Percentiles rank a stretch among this genome's conserved stretches.
Conservation (phyloP, 2,329 filamentous ascomycete genomes). For the Aureobasidium sp. region DNA sequence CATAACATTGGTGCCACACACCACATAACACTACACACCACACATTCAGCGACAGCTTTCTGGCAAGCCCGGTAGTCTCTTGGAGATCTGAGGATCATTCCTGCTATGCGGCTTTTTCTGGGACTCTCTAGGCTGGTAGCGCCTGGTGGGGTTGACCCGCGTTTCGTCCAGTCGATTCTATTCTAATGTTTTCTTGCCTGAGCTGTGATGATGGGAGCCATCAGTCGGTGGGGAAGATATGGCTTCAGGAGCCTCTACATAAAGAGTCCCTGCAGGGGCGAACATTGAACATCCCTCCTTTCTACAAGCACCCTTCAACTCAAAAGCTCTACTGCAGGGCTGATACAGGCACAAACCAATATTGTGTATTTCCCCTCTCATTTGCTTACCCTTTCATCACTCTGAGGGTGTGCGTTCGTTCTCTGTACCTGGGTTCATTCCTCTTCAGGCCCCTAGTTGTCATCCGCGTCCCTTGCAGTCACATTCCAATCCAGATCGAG, state of each 20-base stretch:
- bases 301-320: not conserved
- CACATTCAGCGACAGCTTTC: not conserved
- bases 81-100: slow-evolving; percentile 11
- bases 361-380: not conserved
- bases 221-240: not conserved
- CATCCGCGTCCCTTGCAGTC: slow-evolving; percentile 4
- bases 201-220: not conserved
- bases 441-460: slow-evolving; percentile 5
- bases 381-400: not conserved
- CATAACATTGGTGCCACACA: slow-evolving; percentile 3
- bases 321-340: not conserved
- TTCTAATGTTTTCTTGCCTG: not conserved
- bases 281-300: not conserved
- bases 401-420: slow-evolving; percentile 9
- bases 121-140: not conserved
- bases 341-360: slow-evolving; percentile 8
- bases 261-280: slow-evolving; percentile 10
- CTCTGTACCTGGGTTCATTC: slow-evolving; percentile 11
- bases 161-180: slow-evolving; percentile 1
- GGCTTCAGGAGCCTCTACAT: slow-evolving; percentile 2
- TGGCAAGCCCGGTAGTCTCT: not conserved
- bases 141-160: not conserved
- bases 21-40: not conserved
- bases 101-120: slow-evolving; percentile 12
- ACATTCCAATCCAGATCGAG: slow-evolving; percentile 14